phyloP scores from a whole-genome alignment of 805 yeast genomes.

The Candida pseudofarinosa region DNA sequence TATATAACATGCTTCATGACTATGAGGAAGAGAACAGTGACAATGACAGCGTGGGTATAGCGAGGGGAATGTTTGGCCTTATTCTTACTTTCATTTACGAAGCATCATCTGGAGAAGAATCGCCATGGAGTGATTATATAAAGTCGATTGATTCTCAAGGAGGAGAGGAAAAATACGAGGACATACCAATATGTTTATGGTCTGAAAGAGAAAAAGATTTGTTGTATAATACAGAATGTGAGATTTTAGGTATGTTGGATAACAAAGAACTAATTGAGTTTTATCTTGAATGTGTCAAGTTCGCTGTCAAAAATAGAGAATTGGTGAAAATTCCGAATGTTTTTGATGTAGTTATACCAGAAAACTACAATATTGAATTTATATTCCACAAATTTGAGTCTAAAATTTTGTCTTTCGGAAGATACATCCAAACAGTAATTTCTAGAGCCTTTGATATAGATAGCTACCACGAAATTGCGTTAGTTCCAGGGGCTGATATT shows the following conservation, averaged over 20 bases:
- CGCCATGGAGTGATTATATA: constrained; percentile 81
- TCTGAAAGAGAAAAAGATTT: constrained; percentile 39
- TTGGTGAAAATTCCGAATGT: constrained; percentile 36
- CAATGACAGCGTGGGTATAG: constrained; percentile 31
- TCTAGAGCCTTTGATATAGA: constrained; percentile 84
- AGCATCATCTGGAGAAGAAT: constrained; percentile 45
- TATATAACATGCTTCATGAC: constrained; percentile 66
- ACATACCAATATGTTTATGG: constrained; percentile 69
- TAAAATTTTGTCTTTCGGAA: constrained; percentile 47
- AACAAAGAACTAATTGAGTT: constrained; percentile 37
- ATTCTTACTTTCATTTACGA: constrained; percentile 74
- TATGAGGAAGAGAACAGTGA: constrained; percentile 43
- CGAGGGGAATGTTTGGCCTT: constrained; percentile 58
- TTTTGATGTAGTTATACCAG: constrained; percentile 13
- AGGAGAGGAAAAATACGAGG: constrained; percentile 23
- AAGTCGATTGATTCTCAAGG: constrained; percentile 42
- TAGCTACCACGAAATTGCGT: constrained; percentile 62
- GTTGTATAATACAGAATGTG: constrained; percentile 60
- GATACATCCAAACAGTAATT: constrained; percentile 56
- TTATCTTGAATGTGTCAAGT: constrained; percentile 36
- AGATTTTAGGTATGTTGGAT: constrained; percentile 56
- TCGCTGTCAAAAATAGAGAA: constrained; percentile 30
- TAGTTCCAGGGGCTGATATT: constrained; percentile 90
- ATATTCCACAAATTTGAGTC: constrained; percentile 10
- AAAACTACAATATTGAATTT: constrained; percentile 12